Conservation (phyloP, 2,329 filamentous ascomycete species). For the Polychaeton citri region DNA sequence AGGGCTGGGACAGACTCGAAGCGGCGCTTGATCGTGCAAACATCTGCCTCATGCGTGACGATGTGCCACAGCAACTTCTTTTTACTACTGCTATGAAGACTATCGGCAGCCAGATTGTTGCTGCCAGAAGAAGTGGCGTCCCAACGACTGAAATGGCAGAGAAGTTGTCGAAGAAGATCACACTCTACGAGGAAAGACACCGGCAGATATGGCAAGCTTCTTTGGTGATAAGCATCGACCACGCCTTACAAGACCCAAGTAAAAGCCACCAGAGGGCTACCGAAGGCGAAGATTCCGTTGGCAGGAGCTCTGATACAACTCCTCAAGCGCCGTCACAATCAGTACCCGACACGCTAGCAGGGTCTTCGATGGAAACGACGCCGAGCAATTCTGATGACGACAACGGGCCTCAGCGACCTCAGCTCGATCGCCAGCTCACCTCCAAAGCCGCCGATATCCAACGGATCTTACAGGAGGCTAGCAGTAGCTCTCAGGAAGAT, state of each 20-base stretch:
- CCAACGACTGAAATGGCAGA: background rate
- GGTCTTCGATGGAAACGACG: background rate
- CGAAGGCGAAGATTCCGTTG: background rate
- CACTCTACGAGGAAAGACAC: background rate
- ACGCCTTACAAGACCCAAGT: background rate
- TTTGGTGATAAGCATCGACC: background rate
- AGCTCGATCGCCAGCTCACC: background rate
- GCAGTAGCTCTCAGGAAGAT: background rate
- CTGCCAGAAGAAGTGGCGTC: background rate
- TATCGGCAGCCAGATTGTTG: background rate
- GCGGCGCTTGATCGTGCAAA: conserved; percentile 14
- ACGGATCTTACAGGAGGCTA: background rate
- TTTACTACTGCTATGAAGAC: background rate
- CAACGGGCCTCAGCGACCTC: background rate
- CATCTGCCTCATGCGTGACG: conserved; percentile 4
- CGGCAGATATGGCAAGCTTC: background rate
- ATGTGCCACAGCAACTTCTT: background rate
- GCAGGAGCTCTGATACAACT: background rate
- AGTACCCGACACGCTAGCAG: background rate
- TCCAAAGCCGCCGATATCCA: background rate
- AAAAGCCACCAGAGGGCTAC: background rate
- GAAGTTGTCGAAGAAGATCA: background rate
- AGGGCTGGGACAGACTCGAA: conserved; percentile 14
- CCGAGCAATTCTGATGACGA: background rate
- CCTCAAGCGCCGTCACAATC: background rate